phyloP scores from a whole-genome alignment of 2,329 filamentous ascomycete genomes.

The Fusarium humuli region DNA sequence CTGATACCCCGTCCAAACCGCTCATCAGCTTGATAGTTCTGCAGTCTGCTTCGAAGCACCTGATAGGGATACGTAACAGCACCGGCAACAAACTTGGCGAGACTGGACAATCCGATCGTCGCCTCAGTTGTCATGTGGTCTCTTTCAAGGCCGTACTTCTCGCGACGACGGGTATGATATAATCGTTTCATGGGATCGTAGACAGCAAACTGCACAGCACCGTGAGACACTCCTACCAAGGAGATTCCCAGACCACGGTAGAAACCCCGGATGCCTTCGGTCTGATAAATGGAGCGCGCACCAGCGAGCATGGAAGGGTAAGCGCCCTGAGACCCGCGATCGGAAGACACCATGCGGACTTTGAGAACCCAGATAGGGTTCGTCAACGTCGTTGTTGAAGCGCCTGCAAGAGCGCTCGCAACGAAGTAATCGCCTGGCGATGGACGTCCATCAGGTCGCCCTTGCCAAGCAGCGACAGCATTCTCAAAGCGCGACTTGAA shows the following conservation, averaged over 20 bases:
- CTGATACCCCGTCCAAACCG: slow-evolving; percentile 76
- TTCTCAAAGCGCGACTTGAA: slow-evolving; percentile 70
- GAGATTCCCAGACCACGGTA: slow-evolving; percentile 89
- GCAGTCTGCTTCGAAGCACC: slow-evolving; percentile 86
- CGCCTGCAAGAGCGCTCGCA: slow-evolving; percentile 76
- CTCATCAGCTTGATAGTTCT: slow-evolving; percentile 85
- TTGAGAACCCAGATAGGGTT: slow-evolving; percentile 99
- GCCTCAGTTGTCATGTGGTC: slow-evolving; percentile 73
- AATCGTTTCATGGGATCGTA: slow-evolving; percentile 78
- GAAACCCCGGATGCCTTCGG: slow-evolving; percentile 82
- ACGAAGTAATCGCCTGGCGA: slow-evolving; percentile 81
- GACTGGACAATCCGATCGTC: slow-evolving; percentile 82
- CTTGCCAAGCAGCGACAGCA: slow-evolving; percentile 51
- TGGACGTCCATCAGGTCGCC: slow-evolving; percentile 29
- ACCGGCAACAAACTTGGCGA: slow-evolving; percentile 89
- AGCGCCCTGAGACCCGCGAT: slow-evolving; percentile 77
- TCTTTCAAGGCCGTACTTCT: slow-evolving; percentile 32
- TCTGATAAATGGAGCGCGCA: slow-evolving; percentile 70
- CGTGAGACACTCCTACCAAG: slow-evolving; percentile 88
- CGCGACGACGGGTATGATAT: slow-evolving; percentile 62
- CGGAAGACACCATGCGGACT: slow-evolving; percentile 93
- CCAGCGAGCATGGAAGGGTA: slow-evolving; percentile 84
- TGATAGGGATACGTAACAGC: slow-evolving; percentile 94
- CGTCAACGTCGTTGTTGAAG: slow-evolving; percentile 82
- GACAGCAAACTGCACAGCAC: slow-evolving; percentile 94